Evolutionary conservation across 306 rosid species (phyloP).

Genomic region (Cercis canadensis): DNA sequence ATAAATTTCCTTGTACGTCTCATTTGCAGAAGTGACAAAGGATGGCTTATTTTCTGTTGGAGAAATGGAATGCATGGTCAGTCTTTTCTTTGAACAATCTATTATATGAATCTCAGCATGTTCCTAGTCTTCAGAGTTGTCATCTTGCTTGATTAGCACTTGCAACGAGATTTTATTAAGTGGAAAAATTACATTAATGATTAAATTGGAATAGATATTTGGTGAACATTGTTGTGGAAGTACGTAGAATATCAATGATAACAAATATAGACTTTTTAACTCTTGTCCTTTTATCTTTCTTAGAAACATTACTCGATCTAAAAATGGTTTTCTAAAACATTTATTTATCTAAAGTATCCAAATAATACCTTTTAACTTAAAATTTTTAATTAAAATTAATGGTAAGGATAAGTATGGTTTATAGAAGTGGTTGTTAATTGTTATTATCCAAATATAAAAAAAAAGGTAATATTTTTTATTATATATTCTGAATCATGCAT

Average conservation of each 20-base stretch:
- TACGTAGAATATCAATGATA: conserved; percentile 24
- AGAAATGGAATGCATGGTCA: conserved; percentile 99
- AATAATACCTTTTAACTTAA: background rate
- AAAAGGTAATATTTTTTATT: too few species aligned
- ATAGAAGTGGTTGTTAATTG: background rate
- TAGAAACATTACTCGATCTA: background rate
- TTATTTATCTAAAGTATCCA: background rate
- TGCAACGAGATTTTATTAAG: conserved; percentile 1
- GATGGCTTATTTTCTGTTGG: conserved; percentile 99
- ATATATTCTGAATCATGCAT: background rate
- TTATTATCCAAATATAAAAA: too few species aligned
- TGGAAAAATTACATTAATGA: conserved; percentile 8
- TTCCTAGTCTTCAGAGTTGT: conserved; percentile 21
- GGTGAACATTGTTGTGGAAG: conserved; percentile 10
- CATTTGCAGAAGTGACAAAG: conserved; percentile 88
- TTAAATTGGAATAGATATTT: background rate
- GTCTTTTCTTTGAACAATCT: conserved; percentile 43
- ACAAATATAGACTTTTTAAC: conserved; percentile 3
- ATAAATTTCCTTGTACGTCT: conserved; percentile 38
- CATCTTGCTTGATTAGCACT: conserved; percentile 26
- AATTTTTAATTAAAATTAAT: background rate
- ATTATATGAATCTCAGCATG: conserved; percentile 17
- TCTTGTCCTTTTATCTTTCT: background rate
- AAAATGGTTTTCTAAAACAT: too few species aligned
- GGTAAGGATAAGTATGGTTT: too few species aligned